Percentiles rank a stretch among this genome's conserved stretches.
phyloP scores from a whole-genome alignment of 768 basidiomycete genomes.

The Pulveroboletus sp. region DNA sequence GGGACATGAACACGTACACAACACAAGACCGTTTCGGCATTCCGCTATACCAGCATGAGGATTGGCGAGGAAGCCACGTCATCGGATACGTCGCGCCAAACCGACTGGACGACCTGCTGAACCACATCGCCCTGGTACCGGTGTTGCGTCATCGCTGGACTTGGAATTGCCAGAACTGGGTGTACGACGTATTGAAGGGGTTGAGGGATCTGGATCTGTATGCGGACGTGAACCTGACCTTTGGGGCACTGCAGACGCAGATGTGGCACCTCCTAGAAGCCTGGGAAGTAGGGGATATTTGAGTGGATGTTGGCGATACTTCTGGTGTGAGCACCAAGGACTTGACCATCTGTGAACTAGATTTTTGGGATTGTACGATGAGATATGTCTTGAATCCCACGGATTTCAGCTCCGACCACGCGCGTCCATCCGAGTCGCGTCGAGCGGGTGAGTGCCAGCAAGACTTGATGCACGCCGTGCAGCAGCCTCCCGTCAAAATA shows the following conservation, averaged over 20 bases:
- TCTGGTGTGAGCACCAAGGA: too few relatives aligned
- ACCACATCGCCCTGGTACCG: conserved; percentile 17
- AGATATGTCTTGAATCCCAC: too few relatives aligned
- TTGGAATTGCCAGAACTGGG: conserved; percentile 31
- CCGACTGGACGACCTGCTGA: conserved; percentile 14
- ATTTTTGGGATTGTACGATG: too few relatives aligned
- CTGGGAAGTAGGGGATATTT: conserved; percentile 28
- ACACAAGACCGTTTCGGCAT: conserved; percentile 13
- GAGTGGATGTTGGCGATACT: not conserved
- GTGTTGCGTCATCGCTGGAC: conserved; percentile 12
- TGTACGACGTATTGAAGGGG: conserved; percentile 20
- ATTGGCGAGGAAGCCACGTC: conserved; percentile 25
- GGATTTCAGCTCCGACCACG: conserved; percentile 33
- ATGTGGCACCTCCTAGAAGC: conserved; percentile 28
- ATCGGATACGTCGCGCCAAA: conserved; percentile 20
- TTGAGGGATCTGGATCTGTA: conserved; percentile 12
- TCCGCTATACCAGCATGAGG: conserved; percentile 5
- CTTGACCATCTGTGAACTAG: too few relatives aligned
- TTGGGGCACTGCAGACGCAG: conserved; percentile 21
- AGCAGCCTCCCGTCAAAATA: conserved; percentile 65
- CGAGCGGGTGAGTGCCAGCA: conserved; percentile 13
- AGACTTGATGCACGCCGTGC: conserved; percentile 34
- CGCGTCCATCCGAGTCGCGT: conserved; percentile 31
- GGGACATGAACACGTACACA: conserved; percentile 23
- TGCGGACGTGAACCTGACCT: conserved; percentile 15